Evolutionary conservation across 352 stramenopile genomes (phyloP), one percentile per base, ranked within the genome.

Genomic region (Aphanomyces astaci): DNA sequence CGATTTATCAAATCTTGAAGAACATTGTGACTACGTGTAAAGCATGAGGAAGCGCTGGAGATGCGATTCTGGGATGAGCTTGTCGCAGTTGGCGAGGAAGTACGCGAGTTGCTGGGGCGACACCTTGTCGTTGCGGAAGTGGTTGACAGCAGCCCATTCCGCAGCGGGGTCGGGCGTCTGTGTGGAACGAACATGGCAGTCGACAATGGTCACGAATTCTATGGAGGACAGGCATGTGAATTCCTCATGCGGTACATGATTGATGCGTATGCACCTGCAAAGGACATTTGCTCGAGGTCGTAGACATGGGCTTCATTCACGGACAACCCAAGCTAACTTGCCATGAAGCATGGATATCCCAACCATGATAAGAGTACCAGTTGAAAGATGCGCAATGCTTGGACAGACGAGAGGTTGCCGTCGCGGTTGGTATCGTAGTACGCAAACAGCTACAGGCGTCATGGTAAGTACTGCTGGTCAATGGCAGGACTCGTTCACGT

Each of bases 361-460:
- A 43, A 30, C 24, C 24, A 24, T 36, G 15, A 60, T n/a, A 17
- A 15, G 17, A 60, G 32, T 56, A 90, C 82, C 57, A 91, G 67
- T 3, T 75, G 70, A 49, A 91, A 88, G 64, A 89, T 87, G 22
- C 81, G 77, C 17, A 77, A 81, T 0, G 77, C 79, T 71, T 88
- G 79, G n/a, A 75, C 67, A 2, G 83, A 75, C 22, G 76, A 79
- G 36, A 91, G 73, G 24, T 75, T 79, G 36, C 83, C 83, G 30
- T 89, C 78, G 48, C 69, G 70, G 71, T 89, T 77, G 22, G 81
- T 87, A 71, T 89, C 83, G 57, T 88, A 89, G 75, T 78, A 91
- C 27, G 79, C 75, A 62, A 91, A 91, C 53, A 91, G 84, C 83
- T 89, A 64, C 4, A 9, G 49, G 10, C 22, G 2, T 4, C n/a